Base-by-base conservation (phyloP, 176 grass and related monocot species). In the Ensete glaucum region DNA sequence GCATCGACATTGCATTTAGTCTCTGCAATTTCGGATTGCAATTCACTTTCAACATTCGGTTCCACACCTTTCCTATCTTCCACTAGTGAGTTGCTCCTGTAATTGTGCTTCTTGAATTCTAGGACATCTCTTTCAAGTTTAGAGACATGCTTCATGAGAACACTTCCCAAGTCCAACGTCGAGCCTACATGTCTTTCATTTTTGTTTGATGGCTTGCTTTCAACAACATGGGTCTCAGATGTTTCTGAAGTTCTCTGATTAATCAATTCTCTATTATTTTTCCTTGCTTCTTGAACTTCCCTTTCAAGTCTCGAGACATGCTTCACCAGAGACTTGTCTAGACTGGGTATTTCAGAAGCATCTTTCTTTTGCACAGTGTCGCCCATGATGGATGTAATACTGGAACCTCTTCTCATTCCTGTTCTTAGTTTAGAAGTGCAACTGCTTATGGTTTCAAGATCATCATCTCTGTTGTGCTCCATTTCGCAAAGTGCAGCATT, bases 241-340 rank as follows among this genome's bases (percentile, higher is more conserved):
- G 78, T 82, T 77, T 15, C 65, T 68, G 62, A 65, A 10, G 7
- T 22, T 64, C 11, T 77, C 16, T 25, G 59, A 64, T 52, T 53
- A 9, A 52, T 49, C 52, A 21, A 27, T 53, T 59, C 69, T 48
- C 1, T 14, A 22, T 49, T 59, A 74, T 73, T 89, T 76, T 73
- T 87, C 69, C 69, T 76, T 81, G 87, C 87, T 74, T 93, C 82
- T 54, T 83, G 72, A 71, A 93, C 82, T 74, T 87, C 90, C 74
- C 66, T 93, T 81, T 99, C 90, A 58, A 81, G 79, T 69, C 81
- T 83, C 10, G 77, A 80, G 15, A 88, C 69, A 25, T 88, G 88
- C 23, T 88, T 95, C n/a, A 95, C 91, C 64, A 99, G 78, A 72
- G 95, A 84, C 85, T 91, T 99, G 29, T 90, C 78, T 68, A 75